Evolutionary conservation across 306 rosid genomes (phyloP).

Genomic region (Glycyrrhiza uralensis): DNA sequence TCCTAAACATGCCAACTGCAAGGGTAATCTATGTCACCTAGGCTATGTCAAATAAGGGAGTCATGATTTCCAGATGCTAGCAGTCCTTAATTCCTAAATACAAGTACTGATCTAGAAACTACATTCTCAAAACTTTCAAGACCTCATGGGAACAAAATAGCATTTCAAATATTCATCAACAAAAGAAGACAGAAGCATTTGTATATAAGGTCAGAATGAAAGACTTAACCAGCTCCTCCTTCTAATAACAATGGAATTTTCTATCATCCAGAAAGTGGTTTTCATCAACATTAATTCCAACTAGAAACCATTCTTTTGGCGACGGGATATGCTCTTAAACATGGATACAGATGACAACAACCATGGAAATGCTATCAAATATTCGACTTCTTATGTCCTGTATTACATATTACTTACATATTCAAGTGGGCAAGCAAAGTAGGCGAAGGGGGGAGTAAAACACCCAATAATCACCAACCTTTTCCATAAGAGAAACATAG

Average conservation of each 20-base stretch:
- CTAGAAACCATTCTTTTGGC: not conserved
- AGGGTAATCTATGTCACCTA: not conserved
- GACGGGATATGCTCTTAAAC: not conserved
- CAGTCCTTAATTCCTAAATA: not conserved
- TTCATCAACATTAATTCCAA: constrained; percentile 11
- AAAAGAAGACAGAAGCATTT: not conserved
- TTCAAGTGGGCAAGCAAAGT: not conserved
- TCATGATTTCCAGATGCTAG: not conserved
- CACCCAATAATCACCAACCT: constrained; percentile 51
- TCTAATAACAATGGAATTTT: constrained; percentile 7
- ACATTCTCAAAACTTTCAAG: not conserved
- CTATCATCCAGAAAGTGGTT: constrained; percentile 1
- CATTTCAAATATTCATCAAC: not conserved
- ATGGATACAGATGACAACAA: not conserved
- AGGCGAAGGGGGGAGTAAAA: not conserved
- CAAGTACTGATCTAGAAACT: not conserved
- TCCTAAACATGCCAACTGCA: not conserved
- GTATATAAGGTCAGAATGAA: constrained; percentile 5
- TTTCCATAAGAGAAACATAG: constrained; percentile 84
- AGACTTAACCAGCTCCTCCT: not conserved
- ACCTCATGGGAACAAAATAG: not conserved
- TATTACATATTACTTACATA: not conserved
- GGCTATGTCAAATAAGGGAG: not conserved
- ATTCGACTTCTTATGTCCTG: not conserved
- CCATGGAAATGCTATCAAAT: not conserved